Conservation (phyloP, 441 rosid species). For the Breynia disticha region DNA sequence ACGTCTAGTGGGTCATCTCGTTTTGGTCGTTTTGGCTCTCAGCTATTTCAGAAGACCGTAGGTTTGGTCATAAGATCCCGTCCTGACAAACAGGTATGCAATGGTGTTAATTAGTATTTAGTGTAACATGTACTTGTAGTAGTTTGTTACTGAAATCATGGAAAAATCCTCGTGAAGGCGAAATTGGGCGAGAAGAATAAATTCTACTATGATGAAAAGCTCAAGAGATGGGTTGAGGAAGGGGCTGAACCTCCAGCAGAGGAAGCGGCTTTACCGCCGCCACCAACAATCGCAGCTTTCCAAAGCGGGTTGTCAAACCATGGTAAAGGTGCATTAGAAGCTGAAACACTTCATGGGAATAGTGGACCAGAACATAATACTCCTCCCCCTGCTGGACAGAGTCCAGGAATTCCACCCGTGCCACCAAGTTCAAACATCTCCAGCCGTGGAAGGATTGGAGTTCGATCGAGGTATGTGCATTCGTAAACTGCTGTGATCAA, state of each 20-base stretch:
- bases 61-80: conserved; percentile 79
- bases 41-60: conserved; percentile 67
- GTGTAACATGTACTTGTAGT: not conserved
- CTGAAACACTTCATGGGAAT: conserved; percentile 30
- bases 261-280: conserved; percentile 72
- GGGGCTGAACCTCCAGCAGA: conserved; percentile 86
- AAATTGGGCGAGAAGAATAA: conserved; percentile 82
- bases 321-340: conserved; percentile 50
- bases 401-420: conserved; percentile 72
- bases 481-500: not conserved
- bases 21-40: conserved; percentile 68
- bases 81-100: conserved; percentile 55
- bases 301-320: conserved; percentile 54
- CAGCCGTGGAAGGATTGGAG: conserved; percentile 64
- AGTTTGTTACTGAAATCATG: not conserved
- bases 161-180: conserved; percentile 41
- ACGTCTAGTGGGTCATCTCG: conserved; percentile 52
- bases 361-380: conserved; percentile 35
- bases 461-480: conserved; percentile 47
- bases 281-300: conserved; percentile 57
- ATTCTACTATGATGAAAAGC: conserved; percentile 90
- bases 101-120: not conserved
- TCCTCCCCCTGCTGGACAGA: conserved; percentile 35
- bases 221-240: conserved; percentile 97
- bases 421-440: conserved; percentile 68